phyloP scores from a whole-genome alignment of 1,284 basidiomycete genomes.

The Boletus chippewaensis region DNA sequence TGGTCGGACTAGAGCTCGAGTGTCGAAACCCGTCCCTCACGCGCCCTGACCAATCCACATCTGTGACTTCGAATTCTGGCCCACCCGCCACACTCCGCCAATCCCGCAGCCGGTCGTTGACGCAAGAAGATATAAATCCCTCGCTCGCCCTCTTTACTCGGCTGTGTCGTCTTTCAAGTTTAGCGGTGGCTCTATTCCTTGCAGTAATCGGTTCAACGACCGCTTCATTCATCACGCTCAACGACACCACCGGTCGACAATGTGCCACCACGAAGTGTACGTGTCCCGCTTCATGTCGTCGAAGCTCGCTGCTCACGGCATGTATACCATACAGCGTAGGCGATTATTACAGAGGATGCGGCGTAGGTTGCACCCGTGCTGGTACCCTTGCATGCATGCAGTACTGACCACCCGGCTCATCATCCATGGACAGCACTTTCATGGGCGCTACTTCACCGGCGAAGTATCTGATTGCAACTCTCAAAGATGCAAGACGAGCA shows the following conservation, averaged over 20 bases:
- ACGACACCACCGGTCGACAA: constrained; percentile 19
- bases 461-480: constrained; percentile 47
- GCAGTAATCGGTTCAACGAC: not conserved
- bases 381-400: constrained; percentile 1
- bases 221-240: not conserved
- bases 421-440: constrained; percentile 44
- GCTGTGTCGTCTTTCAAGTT: not conserved
- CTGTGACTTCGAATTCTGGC: not conserved
- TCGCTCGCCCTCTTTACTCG: not conserved
- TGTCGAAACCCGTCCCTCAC: too few species aligned
- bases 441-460: constrained; percentile 56
- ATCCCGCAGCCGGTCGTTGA: constrained; percentile 3
- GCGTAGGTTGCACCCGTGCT: constrained; percentile 33
- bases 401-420: constrained; percentile 10
- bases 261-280: constrained; percentile 58
- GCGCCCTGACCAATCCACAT: too few species aligned
- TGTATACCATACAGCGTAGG: constrained; percentile 39
- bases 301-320: constrained; percentile 6
- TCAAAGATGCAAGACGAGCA: constrained; percentile 47
- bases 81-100: constrained; percentile 7
- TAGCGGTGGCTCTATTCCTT: not conserved
- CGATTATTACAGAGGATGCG: constrained; percentile 57
- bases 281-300: constrained; percentile 14
- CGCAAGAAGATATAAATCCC: constrained; percentile 12
- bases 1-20: too few species aligned